These are phyloP conservation scores for Avena insularis DNA, from an alignment of 176 grass and related monocot species.

Conservation along the genomic window DNA sequence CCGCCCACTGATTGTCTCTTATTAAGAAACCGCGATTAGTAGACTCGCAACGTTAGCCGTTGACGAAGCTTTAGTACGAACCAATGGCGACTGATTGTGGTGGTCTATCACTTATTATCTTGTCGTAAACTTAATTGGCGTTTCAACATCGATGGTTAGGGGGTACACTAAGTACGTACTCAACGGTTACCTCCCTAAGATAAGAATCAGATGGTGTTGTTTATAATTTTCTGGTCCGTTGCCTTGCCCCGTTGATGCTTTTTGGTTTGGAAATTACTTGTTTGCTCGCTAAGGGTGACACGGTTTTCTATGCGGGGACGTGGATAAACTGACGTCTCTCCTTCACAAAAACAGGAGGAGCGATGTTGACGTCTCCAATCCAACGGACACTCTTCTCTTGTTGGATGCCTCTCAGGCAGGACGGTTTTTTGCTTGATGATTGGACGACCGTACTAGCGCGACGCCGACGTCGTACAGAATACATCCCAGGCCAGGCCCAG, in stretches of 20 bases:
- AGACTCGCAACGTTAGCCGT: conserved; percentile 10
- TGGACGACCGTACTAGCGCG: too few species aligned
- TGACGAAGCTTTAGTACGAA: neutral
- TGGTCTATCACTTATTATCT: neutral
- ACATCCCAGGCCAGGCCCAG: too few species aligned
- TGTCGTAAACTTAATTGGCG: neutral
- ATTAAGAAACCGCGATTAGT: neutral
- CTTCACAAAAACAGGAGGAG: neutral
- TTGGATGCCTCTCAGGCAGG: too few species aligned
- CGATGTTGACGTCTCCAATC: neutral
- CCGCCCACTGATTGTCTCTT: neutral
- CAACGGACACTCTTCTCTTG: neutral
- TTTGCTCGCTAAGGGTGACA: neutral
- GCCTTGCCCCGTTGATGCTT: neutral
- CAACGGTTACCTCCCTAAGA: neutral
- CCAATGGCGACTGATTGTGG: too few species aligned
- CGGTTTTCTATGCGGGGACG: neutral
- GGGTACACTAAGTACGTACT: neutral
- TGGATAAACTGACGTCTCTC: neutral
- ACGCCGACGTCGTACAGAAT: too few species aligned
- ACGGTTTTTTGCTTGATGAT: too few species aligned
- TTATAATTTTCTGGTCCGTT: neutral
- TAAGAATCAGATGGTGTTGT: neutral
- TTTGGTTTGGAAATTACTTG: neutral
- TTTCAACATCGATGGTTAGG: neutral